Percentiles rank a stretch among this genome's conserved stretches.
phyloP scores from a whole-genome alignment of 2,329 filamentous ascomycete species.

The Pestalotiopsis sp. region DNA sequence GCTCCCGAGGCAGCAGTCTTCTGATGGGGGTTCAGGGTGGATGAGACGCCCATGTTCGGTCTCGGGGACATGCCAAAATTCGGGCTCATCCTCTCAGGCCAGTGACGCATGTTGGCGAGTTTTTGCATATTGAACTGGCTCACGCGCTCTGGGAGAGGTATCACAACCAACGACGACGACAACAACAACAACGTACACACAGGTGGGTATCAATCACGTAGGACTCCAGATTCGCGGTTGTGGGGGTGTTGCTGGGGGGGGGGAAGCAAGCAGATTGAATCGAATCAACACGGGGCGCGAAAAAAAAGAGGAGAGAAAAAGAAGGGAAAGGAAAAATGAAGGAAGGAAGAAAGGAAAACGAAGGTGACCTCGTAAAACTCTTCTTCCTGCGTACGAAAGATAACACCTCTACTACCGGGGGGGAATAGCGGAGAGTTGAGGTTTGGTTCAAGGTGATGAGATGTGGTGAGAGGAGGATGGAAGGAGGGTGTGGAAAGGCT shows the following conservation, averaged over 20 bases:
- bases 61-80: slow-evolving; percentile 63
- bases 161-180: neutral
- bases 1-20: slow-evolving; percentile 53
- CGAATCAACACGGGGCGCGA: slow-evolving; percentile 6
- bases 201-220: slow-evolving; percentile 14
- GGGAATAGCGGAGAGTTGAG: slow-evolving; percentile 8
- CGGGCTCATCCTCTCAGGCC: slow-evolving; percentile 69
- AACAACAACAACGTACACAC: slow-evolving; percentile 11
- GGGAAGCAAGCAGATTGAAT: slow-evolving; percentile 13
- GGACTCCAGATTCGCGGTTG: slow-evolving; percentile 12
- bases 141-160: slow-evolving; percentile 3
- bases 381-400: slow-evolving; percentile 14
- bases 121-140: slow-evolving; percentile 61
- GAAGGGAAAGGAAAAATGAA: slow-evolving; percentile 18
- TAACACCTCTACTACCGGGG: slow-evolving; percentile 8
- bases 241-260: slow-evolving; percentile 23
- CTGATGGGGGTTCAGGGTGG: slow-evolving; percentile 53
- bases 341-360: slow-evolving; percentile 16
- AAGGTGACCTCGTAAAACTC: slow-evolving; percentile 15
- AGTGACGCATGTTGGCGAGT: slow-evolving; percentile 71
- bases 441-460: slow-evolving; percentile 7
- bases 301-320: slow-evolving; percentile 13
- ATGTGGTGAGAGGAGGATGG: slow-evolving; percentile 8
- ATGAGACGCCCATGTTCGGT: slow-evolving; percentile 56
- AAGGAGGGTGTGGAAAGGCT: slow-evolving; percentile 1